Conservation (phyloP, 257 asterid genomes). For the Capsicum chinense region DNA sequence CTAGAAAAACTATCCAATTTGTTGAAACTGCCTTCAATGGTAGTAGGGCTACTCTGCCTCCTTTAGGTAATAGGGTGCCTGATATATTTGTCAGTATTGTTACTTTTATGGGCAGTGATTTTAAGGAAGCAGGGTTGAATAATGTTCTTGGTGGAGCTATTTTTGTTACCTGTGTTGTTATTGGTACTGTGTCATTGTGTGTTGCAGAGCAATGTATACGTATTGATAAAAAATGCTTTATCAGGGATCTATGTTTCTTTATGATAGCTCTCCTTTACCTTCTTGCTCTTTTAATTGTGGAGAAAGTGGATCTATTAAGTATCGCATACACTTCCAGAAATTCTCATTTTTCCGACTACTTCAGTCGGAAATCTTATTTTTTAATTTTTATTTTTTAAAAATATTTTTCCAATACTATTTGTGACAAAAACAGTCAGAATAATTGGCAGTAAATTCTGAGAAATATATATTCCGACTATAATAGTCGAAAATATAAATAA, state of each 20-base stretch:
- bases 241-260: constrained; percentile 71
- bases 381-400: too few species aligned
- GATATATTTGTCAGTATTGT: constrained; percentile 89
- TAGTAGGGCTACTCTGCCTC: constrained; percentile 88
- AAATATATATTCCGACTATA: too few species aligned
- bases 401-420: too few species aligned
- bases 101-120: constrained; percentile 64
- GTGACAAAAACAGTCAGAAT: too few species aligned
- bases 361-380: too few species aligned
- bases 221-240: constrained; percentile 76
- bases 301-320: constrained; percentile 43
- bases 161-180: constrained; percentile 78
- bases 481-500: too few species aligned
- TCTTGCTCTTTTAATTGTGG: constrained; percentile 52
- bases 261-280: constrained; percentile 52
- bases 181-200: constrained; percentile 61
- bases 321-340: too few species aligned
- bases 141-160: constrained; percentile 89
- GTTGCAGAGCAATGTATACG: constrained; percentile 50
- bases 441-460: too few species aligned
- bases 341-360: too few species aligned
- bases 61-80: constrained; percentile 87
- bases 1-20: constrained; percentile 63
- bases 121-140: constrained; percentile 76
- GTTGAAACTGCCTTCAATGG: constrained; percentile 67